Conservation (phyloP, 2,329 filamentous ascomycete species). For the Claviceps sp. region DNA sequence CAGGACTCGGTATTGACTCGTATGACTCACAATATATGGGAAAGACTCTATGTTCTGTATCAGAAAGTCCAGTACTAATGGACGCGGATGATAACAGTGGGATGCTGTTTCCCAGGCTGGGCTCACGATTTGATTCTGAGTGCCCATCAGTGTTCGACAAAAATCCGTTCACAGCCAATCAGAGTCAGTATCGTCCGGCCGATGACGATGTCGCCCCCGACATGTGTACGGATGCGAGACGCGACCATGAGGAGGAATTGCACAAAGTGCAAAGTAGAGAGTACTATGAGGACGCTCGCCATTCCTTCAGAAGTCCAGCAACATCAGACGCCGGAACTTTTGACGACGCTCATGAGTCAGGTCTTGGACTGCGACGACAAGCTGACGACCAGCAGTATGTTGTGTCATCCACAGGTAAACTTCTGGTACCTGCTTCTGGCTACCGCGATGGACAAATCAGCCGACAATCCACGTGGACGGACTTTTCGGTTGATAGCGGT, state of each 20-base stretch:
- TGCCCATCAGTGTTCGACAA: constrained; percentile 24
- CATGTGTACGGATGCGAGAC: constrained; percentile 22
- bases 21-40: constrained; percentile 26
- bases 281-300: constrained; percentile 16
- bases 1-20: constrained; percentile 6
- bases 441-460: constrained; percentile 34
- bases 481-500: constrained; percentile 42
- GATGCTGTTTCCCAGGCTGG: constrained; percentile 22
- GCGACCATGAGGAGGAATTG: constrained; percentile 16
- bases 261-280: constrained; percentile 16
- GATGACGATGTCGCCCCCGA: constrained; percentile 23
- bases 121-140: constrained; percentile 24
- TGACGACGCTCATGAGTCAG: constrained; percentile 16
- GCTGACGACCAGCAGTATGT: constrained; percentile 6
- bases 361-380: constrained; percentile 13
- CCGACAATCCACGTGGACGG: constrained; percentile 47
- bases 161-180: constrained; percentile 12
- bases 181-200: constrained; percentile 8
- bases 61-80: constrained; percentile 8
- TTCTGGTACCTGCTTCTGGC: constrained; percentile 32
- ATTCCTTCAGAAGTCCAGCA: constrained; percentile 24
- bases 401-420: constrained; percentile 28
- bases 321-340: constrained; percentile 19
- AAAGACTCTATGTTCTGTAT: constrained; percentile 36
- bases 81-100: constrained; percentile 9